Conservation (phyloP, 2,329 filamentous ascomycete species). For the Cryphonectria carpinicola region DNA sequence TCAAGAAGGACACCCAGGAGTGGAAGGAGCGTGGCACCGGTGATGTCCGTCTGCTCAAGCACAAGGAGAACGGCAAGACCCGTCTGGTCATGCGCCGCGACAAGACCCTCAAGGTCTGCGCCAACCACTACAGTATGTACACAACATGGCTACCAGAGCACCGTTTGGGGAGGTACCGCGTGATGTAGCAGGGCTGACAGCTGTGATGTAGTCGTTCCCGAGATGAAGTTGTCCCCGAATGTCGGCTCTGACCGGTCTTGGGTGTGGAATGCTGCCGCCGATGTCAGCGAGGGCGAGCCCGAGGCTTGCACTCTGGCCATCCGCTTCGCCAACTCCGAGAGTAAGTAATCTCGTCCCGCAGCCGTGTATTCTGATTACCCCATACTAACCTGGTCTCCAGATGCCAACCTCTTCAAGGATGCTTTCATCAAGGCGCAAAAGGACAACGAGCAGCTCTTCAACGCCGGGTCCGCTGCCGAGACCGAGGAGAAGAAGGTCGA, state of each 20-base stretch:
- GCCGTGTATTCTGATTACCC: background rate
- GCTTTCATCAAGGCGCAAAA: constrained; percentile 95
- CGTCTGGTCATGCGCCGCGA: constrained; percentile 97
- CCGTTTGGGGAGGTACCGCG: too few species aligned
- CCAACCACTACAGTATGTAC: constrained; percentile 95
- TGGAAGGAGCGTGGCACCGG: constrained; percentile 99
- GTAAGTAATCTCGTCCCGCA: constrained; percentile 57
- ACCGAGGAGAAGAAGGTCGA: constrained; percentile 37
- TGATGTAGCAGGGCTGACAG: background rate
- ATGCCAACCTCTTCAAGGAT: constrained; percentile 97
- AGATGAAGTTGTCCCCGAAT: constrained; percentile 99
- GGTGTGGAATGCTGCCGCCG: constrained; percentile 98
- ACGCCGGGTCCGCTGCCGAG: constrained; percentile 39
- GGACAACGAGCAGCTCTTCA: constrained; percentile 90
- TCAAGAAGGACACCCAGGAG: constrained; percentile 86
- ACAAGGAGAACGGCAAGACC: constrained; percentile 98
- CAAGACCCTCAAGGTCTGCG: constrained; percentile 99
- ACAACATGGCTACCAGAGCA: background rate
- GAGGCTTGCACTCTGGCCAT: constrained; percentile 96
- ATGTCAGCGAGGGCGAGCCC: constrained; percentile 97
- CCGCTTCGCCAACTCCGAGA: constrained; percentile 96
- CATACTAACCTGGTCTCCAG: constrained; percentile 52
- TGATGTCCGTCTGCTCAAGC: constrained; percentile 94
- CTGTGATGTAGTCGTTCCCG: constrained; percentile 74
- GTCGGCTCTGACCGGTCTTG: constrained; percentile 97